Evolutionary conservation across 192 early-diverging fungal species (phyloP).

Genomic region (Coemansia sp.): DNA sequence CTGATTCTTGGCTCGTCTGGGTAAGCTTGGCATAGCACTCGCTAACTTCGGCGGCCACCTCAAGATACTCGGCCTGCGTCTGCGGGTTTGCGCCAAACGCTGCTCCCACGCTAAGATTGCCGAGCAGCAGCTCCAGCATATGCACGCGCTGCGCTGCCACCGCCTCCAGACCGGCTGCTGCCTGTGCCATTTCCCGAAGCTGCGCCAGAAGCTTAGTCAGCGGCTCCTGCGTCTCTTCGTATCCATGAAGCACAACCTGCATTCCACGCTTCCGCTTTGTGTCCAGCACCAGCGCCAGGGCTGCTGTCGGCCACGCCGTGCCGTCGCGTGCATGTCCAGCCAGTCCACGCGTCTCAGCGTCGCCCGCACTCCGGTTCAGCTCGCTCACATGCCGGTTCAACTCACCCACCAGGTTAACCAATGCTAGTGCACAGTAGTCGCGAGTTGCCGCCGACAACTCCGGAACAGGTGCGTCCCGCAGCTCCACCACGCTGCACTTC

Average conservation of each 20-base stretch:
- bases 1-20: constrained; percentile 43
- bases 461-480: constrained; percentile 51
- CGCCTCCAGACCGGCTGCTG: background rate
- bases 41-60: constrained; percentile 67
- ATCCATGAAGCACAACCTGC: constrained; percentile 12
- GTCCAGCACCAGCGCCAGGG: constrained; percentile 20
- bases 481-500: constrained; percentile 49
- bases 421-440: constrained; percentile 60
- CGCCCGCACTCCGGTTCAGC: background rate
- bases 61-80: constrained; percentile 58
- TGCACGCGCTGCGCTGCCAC: constrained; percentile 30
- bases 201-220: constrained; percentile 15
- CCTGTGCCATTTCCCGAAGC: constrained; percentile 14
- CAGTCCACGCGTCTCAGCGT: background rate
- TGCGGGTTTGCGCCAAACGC: constrained; percentile 61
- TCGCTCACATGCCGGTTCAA: constrained; percentile 38
- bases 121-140: constrained; percentile 35
- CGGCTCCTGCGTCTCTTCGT: constrained; percentile 9
- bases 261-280: constrained; percentile 3
- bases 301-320: background rate
- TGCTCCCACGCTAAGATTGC: constrained; percentile 29
- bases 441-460: constrained; percentile 58
- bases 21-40: constrained; percentile 63
- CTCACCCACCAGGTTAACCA: constrained; percentile 70
- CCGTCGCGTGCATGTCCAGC: constrained; percentile 5